phyloP scores from a whole-genome alignment of 2,329 filamentous ascomycete species.

The Drechslerella stenobrocha region DNA sequence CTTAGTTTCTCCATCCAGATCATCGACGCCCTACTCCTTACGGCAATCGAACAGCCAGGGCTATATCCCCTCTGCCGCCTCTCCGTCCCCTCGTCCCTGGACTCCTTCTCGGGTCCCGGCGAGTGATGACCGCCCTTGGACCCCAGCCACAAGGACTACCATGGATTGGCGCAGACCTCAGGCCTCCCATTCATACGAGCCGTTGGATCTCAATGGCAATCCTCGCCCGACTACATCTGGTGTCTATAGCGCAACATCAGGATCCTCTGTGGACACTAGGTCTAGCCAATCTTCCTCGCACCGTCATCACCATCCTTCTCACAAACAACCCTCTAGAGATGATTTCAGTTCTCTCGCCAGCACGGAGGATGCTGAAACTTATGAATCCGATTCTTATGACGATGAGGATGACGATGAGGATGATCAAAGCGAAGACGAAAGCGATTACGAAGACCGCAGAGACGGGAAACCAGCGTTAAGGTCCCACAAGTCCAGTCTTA shows the following conservation, averaged over 20 bases:
- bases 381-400: constrained; percentile 66
- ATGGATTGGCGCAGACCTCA: constrained; percentile 72
- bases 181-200: constrained; percentile 75
- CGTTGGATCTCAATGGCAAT: constrained; percentile 82
- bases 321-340: constrained; percentile 63
- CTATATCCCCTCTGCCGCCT: constrained; percentile 18
- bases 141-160: constrained; percentile 60
- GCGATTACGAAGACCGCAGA: constrained; percentile 51
- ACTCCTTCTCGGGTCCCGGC: constrained; percentile 59
- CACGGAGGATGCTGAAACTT: constrained; percentile 62
- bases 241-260: constrained; percentile 60
- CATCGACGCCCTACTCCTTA: constrained; percentile 23
- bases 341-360: constrained; percentile 66
- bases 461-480: constrained; percentile 23
- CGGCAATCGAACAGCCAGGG: constrained; percentile 17
- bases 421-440: constrained; percentile 50
- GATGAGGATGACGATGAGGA: constrained; percentile 53
- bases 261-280: constrained; percentile 76
- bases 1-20: constrained; percentile 35
- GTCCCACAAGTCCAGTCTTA: constrained; percentile 40
- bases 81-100: constrained; percentile 64
- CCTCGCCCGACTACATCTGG: constrained; percentile 89
- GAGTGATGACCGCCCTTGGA: constrained; percentile 60
- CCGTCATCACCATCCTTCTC: constrained; percentile 68
- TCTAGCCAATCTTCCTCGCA: constrained; percentile 73